Percentiles rank a stretch among this genome's conserved stretches.
phyloP scores from a whole-genome alignment of 23 red algal species.

The Gracilaria gracilis region DNA sequence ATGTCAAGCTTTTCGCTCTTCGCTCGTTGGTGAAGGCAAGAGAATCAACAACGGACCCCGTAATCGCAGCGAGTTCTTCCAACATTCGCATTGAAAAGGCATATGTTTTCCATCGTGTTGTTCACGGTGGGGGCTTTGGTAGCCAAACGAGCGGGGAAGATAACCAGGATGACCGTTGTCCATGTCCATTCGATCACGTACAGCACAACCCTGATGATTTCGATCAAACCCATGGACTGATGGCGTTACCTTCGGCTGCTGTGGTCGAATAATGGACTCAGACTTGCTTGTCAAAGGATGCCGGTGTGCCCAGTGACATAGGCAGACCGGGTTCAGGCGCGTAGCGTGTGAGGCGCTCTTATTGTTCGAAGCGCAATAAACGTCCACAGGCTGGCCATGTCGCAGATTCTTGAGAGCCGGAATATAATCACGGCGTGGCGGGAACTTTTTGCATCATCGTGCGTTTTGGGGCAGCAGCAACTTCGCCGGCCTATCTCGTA shows the following conservation, averaged over 20 bases:
- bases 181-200: constrained; percentile 63
- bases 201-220: constrained; percentile 40
- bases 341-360: no score
- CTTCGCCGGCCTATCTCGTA: no score
- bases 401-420: no score
- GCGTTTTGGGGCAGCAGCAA: no score
- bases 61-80: constrained; percentile 50
- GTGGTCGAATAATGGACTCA: no score
- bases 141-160: constrained; percentile 39
- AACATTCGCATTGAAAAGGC: constrained; percentile 59
- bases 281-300: no score
- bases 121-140: not conserved
- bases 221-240: constrained; percentile 18
- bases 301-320: no score
- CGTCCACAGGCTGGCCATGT: no score
- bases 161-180: constrained; percentile 36
- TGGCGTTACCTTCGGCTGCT: not conserved
- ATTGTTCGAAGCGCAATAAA: no score
- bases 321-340: no score
- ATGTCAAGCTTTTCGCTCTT: not conserved
- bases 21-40: not conserved
- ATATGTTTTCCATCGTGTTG: constrained; percentile 29
- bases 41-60: constrained; percentile 39
- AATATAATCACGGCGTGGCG: no score
- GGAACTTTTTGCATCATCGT: no score